Base-by-base conservation (phyloP, 2,329 filamentous ascomycete species). In the Penicillium sp. region DNA sequence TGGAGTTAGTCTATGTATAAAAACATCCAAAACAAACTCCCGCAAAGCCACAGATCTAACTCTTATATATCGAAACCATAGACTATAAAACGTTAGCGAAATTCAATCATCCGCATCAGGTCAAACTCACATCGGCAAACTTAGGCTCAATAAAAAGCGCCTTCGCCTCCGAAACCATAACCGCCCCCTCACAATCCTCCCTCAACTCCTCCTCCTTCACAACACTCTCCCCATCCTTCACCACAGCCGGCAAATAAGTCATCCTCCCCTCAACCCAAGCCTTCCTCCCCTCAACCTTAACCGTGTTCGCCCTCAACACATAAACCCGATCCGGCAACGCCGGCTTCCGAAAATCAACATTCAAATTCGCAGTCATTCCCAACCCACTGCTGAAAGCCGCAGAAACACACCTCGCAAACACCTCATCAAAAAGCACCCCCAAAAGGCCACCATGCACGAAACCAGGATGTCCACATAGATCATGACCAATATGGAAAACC, bases 71-170 rank as follows among this genome's bases (percentile, higher is more conserved):
- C 27, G 65, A 61, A 5, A 65, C 62, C 65, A 69, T 69, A 2
- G 65, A 64, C 66, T 69, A 47, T 7, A 32, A 6, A 10, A 27
- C n/a, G 37, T 44, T 41, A 49, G 47, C 37, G 7, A 40, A 15
- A 20, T 10, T 23, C 12, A 33, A n/a, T 12, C 1, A 18, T 27
- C 53, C n/a, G 25, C 15, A 12, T 40, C 12, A 33, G 15, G 15
- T 18, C 5, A 6, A 39, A 65, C 66, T 57, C 54, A 68, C 65
- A 50, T 65, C 59, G 2, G 65, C 66, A 59, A 69, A 69, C 55
- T 64, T 69, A 1, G 68, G 68, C 56, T 71, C 66, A 31, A 71
- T 52, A 56, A 71, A 71, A 59, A 71, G 62, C 33, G 67, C 67
- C 53, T 58, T 67, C n/a, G 59, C 66, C 56, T 70, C 66, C 10